Conservation (phyloP, 2,329 filamentous ascomycete species). For the Clonostachys byssicola region DNA sequence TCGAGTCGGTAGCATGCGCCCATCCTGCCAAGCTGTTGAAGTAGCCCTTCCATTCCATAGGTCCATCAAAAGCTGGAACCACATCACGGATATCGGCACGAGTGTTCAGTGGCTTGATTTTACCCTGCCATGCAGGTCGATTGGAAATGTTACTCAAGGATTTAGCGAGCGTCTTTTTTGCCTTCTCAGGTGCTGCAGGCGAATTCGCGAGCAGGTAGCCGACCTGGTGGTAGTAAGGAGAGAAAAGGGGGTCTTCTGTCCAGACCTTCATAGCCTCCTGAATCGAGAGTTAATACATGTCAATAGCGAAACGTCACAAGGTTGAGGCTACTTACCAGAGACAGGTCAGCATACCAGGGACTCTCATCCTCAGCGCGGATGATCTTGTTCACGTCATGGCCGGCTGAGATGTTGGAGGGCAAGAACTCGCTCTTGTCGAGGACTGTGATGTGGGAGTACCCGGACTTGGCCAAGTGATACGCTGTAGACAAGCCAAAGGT, state of each 20-base stretch:
- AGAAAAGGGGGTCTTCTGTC: conserved; percentile 40
- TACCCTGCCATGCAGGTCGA: conserved; percentile 30
- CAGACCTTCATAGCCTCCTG: conserved; percentile 43
- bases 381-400: conserved; percentile 58
- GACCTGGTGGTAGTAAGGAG: conserved; percentile 39
- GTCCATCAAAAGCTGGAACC: conserved; percentile 39
- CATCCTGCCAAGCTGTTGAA: conserved; percentile 54
- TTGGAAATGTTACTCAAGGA: conserved; percentile 17
- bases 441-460: conserved; percentile 40
- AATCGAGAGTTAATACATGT: not conserved
- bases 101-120: conserved; percentile 27
- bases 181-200: conserved; percentile 38
- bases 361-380: conserved; percentile 54
- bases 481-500: conserved; percentile 47
- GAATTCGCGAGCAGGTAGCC: conserved; percentile 40
- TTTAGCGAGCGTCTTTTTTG: conserved; percentile 34
- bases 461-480: conserved; percentile 34
- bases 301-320: not conserved
- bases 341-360: conserved; percentile 47
- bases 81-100: conserved; percentile 28
- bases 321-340: conserved; percentile 28
- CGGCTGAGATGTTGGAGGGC: conserved; percentile 33
- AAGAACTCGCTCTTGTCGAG: conserved; percentile 25
- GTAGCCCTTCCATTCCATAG: conserved; percentile 54
- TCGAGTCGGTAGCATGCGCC: conserved; percentile 47